Conservation (phyloP, 495 filamentous ascomycete genomes). For the Xylaria telfairii region DNA sequence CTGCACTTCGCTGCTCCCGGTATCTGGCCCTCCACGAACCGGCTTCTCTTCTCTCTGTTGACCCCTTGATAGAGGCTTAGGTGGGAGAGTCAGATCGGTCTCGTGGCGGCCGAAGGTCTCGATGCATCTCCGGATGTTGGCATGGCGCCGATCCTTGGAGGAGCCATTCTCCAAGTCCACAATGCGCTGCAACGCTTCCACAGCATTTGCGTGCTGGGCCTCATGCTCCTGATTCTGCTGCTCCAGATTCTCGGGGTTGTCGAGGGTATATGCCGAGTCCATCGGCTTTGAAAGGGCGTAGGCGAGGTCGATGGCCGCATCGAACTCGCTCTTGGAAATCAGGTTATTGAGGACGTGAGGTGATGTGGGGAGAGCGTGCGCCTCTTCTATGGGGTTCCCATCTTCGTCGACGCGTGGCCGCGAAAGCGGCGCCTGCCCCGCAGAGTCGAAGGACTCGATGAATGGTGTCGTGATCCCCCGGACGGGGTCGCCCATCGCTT, state of each 20-base stretch:
- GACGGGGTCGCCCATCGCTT: conserved; percentile 74
- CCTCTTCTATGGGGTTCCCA: conserved; percentile 41
- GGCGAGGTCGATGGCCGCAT: conserved; percentile 66
- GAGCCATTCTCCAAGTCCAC: conserved; percentile 74
- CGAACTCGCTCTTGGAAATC: conserved; percentile 68
- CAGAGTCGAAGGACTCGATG: conserved; percentile 77
- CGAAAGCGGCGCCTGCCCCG: conserved; percentile 47
- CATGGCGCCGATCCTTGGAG: conserved; percentile 74
- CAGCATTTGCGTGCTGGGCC: conserved; percentile 58
- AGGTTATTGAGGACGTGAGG: conserved; percentile 73
- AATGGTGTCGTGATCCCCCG: conserved; percentile 80
- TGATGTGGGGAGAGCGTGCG: conserved; percentile 48
- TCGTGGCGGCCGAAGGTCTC: conserved; percentile 87
- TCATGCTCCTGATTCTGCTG: conserved; percentile 45
- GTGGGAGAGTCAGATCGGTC: conserved; percentile 73
- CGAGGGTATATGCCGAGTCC: conserved; percentile 38
- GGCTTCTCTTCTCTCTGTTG: conserved; percentile 57
- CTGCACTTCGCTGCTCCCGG: conserved; percentile 93
- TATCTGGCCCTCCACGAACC: conserved; percentile 83
- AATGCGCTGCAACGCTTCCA: conserved; percentile 76
- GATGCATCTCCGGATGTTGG: conserved; percentile 83
- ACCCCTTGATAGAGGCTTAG: conserved; percentile 51
- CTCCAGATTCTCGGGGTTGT: conserved; percentile 55
- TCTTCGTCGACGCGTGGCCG: conserved; percentile 44
- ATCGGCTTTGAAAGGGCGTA: conserved; percentile 66